Evolutionary conservation across 108 stramenopile species (phyloP).

Genomic region (Pseudonitzschia delicatissima): DNA sequence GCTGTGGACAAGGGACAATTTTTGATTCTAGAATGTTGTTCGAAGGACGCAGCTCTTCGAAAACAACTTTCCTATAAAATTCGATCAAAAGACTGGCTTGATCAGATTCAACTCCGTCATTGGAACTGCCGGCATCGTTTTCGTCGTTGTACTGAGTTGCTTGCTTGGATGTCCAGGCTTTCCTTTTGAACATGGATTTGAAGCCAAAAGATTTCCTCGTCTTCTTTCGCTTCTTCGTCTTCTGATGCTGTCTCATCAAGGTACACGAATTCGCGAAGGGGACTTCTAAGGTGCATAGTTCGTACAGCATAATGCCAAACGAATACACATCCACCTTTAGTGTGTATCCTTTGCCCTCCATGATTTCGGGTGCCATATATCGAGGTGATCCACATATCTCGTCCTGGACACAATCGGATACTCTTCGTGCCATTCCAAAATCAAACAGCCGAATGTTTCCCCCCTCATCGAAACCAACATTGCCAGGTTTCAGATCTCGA

Average conservation of each 20-base stretch:
- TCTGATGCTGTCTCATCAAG: too few species aligned
- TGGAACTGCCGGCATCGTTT: too few species aligned
- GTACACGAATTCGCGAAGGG: conserved; percentile 50
- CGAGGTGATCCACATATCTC: conserved; percentile 35
- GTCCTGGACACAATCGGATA: conserved; percentile 20
- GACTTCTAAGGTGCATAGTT: conserved; percentile 56
- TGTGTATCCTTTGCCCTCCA: conserved; percentile 49
- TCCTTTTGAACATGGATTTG: not conserved
- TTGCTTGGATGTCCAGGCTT: not conserved
- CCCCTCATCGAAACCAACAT: conserved; percentile 43
- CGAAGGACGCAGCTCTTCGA: conserved; percentile 16
- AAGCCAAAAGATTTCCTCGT: too few species aligned
- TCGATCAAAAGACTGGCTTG: too few species aligned
- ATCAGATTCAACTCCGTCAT: too few species aligned
- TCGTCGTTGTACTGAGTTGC: not conserved
- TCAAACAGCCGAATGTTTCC: conserved; percentile 53
- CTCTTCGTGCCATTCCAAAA: conserved; percentile 50
- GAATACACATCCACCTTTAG: conserved; percentile 67
- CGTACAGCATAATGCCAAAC: conserved; percentile 68
- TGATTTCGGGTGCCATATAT: conserved; percentile 67
- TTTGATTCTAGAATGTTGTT: not conserved
- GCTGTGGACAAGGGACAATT: conserved; percentile 13
- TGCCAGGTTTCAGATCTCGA: conserved; percentile 31
- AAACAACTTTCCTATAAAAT: conserved; percentile 5
- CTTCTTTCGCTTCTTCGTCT: too few species aligned